Base-by-base conservation (phyloP, 345 rosid species). In the Gossypium turneri region DNA sequence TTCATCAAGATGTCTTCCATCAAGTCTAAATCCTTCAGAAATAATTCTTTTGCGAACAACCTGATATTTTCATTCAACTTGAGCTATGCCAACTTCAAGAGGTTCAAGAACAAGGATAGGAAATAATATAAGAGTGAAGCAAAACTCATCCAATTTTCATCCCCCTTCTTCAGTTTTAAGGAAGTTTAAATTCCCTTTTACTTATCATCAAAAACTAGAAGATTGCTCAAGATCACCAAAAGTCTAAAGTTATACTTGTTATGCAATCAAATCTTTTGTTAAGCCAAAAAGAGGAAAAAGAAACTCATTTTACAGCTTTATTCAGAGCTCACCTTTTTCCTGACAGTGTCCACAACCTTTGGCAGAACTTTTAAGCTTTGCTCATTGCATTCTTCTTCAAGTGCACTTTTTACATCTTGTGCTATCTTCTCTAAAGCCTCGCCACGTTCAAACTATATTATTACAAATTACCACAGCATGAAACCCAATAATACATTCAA, bases 401-500 rank as follows among this genome's bases (percentile, higher is more conserved):
- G 90, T 47, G 73, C 60, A 74, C 76, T 83, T 80, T 70, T 93
- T 52, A 90, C 99, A 64, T 83, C 94, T 77, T 81, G 88, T 25
- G 90, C 82, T 80, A 95, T 93, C 78, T 84, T 84, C 68, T 93
- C 99, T 78, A 95, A 82, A 69, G 98, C 98, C 79, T 90, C 98
- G 45, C 99, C 99, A 70, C 99, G 94, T 82, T 95, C 93, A 88
- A 95, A 95, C 99, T 95, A 81, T 22, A 77, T 43, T 34, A 71
- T 55, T 41, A 66, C 72, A 66, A 61, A 55, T 29, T 62, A 64
- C 38, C 50, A 72, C 11, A 16, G 34, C 56, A 60, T 66, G 51
- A 66, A 70, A 24, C 56, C 47, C 25, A 55, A 59, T 66, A 52
- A 38, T 47, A 25, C 48, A 68, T 19, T 9, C 67, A 27, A 72